A percentile compares a stretch with the other conserved stretches of the same genome.
These are phyloP conservation scores for Pilasporangium apinafurcum DNA, from an alignment of 352 stramenopile species.

Conservation along the genomic window DNA sequence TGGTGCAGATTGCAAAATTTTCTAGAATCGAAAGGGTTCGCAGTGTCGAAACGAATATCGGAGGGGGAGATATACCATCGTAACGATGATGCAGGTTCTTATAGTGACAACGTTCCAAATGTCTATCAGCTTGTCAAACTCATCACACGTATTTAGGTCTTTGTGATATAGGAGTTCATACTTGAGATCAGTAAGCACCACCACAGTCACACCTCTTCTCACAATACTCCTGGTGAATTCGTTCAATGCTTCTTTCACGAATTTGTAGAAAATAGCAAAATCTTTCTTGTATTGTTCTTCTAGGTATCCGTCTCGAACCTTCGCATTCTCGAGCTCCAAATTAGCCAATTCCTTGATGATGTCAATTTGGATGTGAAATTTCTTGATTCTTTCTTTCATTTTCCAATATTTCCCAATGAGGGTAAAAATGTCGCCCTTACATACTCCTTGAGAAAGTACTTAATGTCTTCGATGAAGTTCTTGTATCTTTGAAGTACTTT, in stretches of 20 bases:
- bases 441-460: conserved; percentile 3
- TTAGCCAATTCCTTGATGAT: conserved; percentile 1
- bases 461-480: conserved; percentile 3
- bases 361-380: conserved; percentile 7
- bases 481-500: conserved; percentile 2
- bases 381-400: conserved; percentile 8
- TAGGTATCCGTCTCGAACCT: background rate
- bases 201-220: background rate
- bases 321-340: conserved; percentile 2
- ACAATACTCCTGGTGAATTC: background rate
- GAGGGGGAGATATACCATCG: conserved; percentile 13
- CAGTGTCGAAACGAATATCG: conserved; percentile 8
- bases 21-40: conserved; percentile 8
- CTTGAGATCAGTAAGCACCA: conserved; percentile 15
- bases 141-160: background rate
- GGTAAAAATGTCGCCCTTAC: background rate
- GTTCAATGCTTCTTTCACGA: background rate
- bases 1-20: conserved; percentile 8
- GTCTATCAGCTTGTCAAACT: conserved; percentile 4
- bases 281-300: too few relatives aligned
- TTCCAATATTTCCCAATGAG: conserved; percentile 5
- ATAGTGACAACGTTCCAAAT: conserved; percentile 1
- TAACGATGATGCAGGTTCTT: background rate
- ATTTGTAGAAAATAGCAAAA: background rate
- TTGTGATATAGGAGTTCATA: conserved; percentile 4